Conservation (phyloP, 2,329 filamentous ascomycete species). For the Didymella keratinophila region DNA sequence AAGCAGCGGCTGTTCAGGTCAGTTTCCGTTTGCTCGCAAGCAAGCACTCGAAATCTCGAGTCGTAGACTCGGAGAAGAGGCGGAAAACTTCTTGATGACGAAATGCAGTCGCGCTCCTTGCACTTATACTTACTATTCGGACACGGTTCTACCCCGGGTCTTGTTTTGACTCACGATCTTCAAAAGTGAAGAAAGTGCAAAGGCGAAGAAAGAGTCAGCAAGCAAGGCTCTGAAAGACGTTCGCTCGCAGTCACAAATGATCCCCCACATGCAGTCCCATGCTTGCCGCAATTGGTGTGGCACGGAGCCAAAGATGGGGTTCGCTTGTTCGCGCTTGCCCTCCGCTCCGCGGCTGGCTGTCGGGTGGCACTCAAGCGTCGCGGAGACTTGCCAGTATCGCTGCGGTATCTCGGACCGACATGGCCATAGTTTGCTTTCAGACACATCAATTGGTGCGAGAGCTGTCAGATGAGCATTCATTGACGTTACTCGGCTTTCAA, state of each 20-base stretch:
- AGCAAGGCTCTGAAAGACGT: not conserved
- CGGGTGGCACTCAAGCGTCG: conserved; percentile 1
- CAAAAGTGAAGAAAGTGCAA: not conserved
- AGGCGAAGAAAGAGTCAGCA: conserved; percentile 2
- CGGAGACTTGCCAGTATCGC: not conserved
- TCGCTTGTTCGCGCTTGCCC: conserved; percentile 2
- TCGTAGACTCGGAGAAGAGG: not conserved
- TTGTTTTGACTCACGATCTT: not conserved
- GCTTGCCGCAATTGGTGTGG: conserved; percentile 14
- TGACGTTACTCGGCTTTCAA: not conserved
- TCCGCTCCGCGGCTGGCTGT: conserved; percentile 8
- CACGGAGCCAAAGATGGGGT: conserved; percentile 4
- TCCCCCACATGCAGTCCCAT: conserved; percentile 13
- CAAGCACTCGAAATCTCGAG: not conserved
- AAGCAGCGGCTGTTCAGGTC: not conserved
- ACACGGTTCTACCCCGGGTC: too few species aligned
- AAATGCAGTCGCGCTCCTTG: not conserved
- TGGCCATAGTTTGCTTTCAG: not conserved
- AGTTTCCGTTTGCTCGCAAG: not conserved
- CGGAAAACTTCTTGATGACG: conserved; percentile 1
- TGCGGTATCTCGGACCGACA: conserved; percentile 23
- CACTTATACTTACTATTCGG: too few species aligned
- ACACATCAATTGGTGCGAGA: not conserved
- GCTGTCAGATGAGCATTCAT: not conserved
- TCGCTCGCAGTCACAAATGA: not conserved